These are phyloP conservation scores for Mycena rosella DNA, from an alignment of 768 basidiomycete genomes.

Conservation along the genomic window DNA sequence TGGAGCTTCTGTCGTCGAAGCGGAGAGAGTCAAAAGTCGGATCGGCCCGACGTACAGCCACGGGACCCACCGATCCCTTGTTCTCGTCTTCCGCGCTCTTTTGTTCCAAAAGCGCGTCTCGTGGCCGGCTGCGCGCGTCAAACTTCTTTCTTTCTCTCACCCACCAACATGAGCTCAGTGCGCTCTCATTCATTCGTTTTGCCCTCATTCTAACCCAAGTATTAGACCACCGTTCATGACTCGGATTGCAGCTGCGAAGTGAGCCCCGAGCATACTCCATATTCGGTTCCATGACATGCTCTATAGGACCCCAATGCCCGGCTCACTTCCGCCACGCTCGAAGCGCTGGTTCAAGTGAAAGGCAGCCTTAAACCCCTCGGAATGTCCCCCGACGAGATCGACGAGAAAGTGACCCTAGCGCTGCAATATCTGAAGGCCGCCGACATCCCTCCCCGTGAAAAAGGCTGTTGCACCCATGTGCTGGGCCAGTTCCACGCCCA, in stretches of 20 bases:
- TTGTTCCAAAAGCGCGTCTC: conserved; percentile 21
- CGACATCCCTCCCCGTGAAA: conserved; percentile 30
- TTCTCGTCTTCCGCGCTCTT: background rate
- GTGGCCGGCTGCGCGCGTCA: conserved; percentile 4
- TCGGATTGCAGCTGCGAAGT: conserved; percentile 28
- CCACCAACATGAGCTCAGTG: conserved; percentile 19
- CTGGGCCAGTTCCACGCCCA: conserved; percentile 34
- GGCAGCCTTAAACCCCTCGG: conserved; percentile 18
- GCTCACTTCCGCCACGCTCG: conserved; percentile 28
- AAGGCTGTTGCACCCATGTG: conserved; percentile 29
- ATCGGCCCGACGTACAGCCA: too few species aligned
- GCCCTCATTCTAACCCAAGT: background rate
- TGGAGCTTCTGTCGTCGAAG: too few species aligned
- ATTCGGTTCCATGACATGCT: background rate
- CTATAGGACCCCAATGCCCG: conserved; percentile 32
- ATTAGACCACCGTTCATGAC: conserved; percentile 14
- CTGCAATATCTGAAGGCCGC: conserved; percentile 29
- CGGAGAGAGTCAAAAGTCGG: too few species aligned
- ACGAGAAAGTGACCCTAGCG: conserved; percentile 17
- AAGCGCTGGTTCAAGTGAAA: conserved; percentile 3
- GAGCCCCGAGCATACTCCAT: background rate
- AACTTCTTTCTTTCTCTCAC: background rate
- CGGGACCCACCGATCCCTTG: background rate
- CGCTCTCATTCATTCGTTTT: background rate
- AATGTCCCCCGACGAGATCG: conserved; percentile 27